Percentiles rank a stretch among this genome's conserved stretches.
These are phyloP conservation scores for Auricularia cornea DNA, from an alignment of 768 basidiomycete species.

Conservation along the genomic window DNA sequence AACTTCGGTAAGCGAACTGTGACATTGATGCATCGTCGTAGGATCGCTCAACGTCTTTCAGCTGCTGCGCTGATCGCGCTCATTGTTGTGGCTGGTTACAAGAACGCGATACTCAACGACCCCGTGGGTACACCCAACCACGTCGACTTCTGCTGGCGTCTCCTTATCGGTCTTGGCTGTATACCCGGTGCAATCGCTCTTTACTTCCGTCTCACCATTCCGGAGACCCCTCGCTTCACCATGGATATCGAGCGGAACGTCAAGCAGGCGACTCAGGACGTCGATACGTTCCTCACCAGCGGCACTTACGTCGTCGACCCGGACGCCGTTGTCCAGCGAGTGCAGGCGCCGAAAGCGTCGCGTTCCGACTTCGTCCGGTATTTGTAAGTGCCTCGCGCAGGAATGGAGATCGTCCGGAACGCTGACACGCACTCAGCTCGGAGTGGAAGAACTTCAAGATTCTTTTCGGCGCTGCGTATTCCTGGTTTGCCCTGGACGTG, in stretches of 20 bases:
- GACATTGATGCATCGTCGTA: not conserved
- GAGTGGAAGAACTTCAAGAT: slow-evolving; percentile 69
- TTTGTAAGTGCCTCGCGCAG: slow-evolving; percentile 20
- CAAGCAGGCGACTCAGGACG: slow-evolving; percentile 63
- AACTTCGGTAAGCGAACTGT: slow-evolving; percentile 53
- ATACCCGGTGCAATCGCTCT: slow-evolving; percentile 74
- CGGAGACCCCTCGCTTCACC: slow-evolving; percentile 85
- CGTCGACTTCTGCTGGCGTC: slow-evolving; percentile 77
- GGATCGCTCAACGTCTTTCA: slow-evolving; percentile 16
- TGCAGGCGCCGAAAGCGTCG: slow-evolving; percentile 59
- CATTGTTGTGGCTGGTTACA: slow-evolving; percentile 61
- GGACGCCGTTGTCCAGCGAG: slow-evolving; percentile 50
- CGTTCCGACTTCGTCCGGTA: slow-evolving; percentile 50
- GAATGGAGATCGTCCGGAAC: not conserved
- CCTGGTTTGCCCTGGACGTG: slow-evolving; percentile 85
- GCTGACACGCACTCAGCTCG: slow-evolving; percentile 44
- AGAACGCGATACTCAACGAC: slow-evolving; percentile 43
- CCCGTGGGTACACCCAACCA: slow-evolving; percentile 31
- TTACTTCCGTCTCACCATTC: slow-evolving; percentile 89
- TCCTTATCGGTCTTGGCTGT: slow-evolving; percentile 82
- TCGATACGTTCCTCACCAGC: slow-evolving; percentile 53
- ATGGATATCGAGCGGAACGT: slow-evolving; percentile 90
- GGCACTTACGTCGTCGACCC: slow-evolving; percentile 42
- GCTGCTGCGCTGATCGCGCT: slow-evolving; percentile 60
- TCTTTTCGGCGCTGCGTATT: slow-evolving; percentile 68